A percentile compares a stretch with the other conserved stretches of the same genome.
Conservation (phyloP, 441 rosid genomes). For the Omphalea diandra region DNA sequence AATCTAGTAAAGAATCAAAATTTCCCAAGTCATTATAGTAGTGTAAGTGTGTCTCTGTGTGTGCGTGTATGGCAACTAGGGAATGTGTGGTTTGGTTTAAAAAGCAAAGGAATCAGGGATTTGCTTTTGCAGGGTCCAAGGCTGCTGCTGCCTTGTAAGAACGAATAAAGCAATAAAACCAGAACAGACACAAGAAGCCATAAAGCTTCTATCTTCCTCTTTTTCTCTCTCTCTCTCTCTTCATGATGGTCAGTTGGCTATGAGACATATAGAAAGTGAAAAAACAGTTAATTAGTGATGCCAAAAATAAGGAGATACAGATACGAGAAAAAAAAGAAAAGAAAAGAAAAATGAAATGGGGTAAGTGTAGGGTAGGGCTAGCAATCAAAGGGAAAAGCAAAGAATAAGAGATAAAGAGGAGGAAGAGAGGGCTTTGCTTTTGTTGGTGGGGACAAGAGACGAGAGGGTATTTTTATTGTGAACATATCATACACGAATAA, state of each 20-base stretch:
- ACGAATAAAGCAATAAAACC: constrained; percentile 43
- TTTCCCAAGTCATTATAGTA: background rate
- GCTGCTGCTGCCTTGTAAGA: constrained; percentile 28
- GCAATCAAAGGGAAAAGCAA: constrained; percentile 9
- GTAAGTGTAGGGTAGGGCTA: no score
- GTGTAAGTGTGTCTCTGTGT: no score
- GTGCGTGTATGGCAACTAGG: constrained; percentile 12
- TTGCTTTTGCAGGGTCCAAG: constrained; percentile 45
- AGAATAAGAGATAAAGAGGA: background rate
- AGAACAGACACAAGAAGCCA: constrained; percentile 25
- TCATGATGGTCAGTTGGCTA: constrained; percentile 16
- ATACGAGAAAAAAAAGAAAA: background rate
- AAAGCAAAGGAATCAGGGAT: constrained; percentile 30
- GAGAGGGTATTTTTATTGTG: no score
- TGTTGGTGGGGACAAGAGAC: constrained; percentile 29
- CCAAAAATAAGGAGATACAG: constrained; percentile 14
- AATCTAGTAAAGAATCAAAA: background rate
- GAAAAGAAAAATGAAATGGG: background rate
- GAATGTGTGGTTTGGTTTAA: constrained; percentile 13
- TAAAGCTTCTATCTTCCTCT: constrained; percentile 24
- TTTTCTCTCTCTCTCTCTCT: constrained; percentile 11
- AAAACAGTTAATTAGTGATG: constrained; percentile 16
- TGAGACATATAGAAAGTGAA: constrained; percentile 16
- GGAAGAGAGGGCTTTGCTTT: background rate
- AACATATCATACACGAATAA: background rate